Evolutionary conservation across 225 moss, liverwort and hornwort species (phyloP).

Genomic region (Polytrichum commune): DNA sequence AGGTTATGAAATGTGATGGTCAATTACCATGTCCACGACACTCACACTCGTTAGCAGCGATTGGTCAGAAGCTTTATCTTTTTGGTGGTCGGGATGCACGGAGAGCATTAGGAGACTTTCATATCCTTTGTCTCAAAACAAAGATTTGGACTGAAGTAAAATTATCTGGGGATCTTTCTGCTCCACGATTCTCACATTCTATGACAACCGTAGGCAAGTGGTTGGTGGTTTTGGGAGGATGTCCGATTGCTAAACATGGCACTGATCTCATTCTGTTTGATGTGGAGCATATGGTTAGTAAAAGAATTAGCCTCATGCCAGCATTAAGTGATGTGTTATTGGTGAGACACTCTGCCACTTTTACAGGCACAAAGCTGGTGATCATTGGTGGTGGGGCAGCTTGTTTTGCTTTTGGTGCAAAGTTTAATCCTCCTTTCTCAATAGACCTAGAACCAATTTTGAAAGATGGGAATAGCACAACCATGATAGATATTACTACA

Average conservation of each 20-base stretch:
- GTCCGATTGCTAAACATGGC: slow-evolving; percentile 73
- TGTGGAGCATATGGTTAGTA: slow-evolving; percentile 40
- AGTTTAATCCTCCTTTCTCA: slow-evolving; percentile 60
- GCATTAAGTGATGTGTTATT: slow-evolving; percentile 44
- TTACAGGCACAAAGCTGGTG: slow-evolving; percentile 47
- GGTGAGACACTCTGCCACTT: slow-evolving; percentile 72
- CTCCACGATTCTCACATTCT: slow-evolving; percentile 78
- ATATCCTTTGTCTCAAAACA: slow-evolving; percentile 54
- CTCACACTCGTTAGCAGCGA: slow-evolving; percentile 63
- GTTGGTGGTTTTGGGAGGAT: slow-evolving; percentile 72
- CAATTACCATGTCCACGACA: slow-evolving; percentile 63
- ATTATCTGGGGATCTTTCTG: slow-evolving; percentile 28
- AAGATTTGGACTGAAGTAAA: slow-evolving; percentile 51
- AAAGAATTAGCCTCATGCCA: slow-evolving; percentile 32
- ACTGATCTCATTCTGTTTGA: slow-evolving; percentile 51
- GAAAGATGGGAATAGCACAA: slow-evolving; percentile 4
- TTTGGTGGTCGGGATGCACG: slow-evolving; percentile 77
- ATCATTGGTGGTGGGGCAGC: slow-evolving; percentile 86
- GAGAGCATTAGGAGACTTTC: slow-evolving; percentile 59
- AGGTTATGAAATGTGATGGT: slow-evolving; percentile 36
- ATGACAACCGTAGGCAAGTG: slow-evolving; percentile 63
- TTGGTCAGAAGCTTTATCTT: slow-evolving; percentile 65
- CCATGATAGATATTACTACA: slow-evolving; percentile 1
- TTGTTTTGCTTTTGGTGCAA: slow-evolving; percentile 89
- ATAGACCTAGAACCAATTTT: slow-evolving; percentile 48